phyloP scores from a whole-genome alignment of 805 yeast species.

The Nakazawaea ishiwadae region DNA sequence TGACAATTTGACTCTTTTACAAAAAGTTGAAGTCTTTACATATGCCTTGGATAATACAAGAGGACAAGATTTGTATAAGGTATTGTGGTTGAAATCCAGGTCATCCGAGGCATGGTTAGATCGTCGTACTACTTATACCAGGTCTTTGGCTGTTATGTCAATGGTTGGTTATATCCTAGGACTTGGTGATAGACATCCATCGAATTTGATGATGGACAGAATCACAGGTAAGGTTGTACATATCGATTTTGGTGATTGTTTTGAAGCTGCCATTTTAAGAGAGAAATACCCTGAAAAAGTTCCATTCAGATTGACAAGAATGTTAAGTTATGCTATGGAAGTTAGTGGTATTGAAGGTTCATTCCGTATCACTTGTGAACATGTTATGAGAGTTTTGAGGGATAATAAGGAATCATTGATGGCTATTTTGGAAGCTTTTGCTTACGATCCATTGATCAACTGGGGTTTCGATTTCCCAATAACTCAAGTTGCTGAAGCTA shows the following conservation, averaged over 20 bases:
- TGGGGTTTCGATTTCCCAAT: constrained; percentile 98
- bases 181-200: constrained; percentile 96
- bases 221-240: constrained; percentile 94
- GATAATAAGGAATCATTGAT: constrained; percentile 93
- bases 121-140: constrained; percentile 91
- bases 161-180: constrained; percentile 98
- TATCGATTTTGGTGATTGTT: constrained; percentile 98
- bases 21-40: constrained; percentile 94
- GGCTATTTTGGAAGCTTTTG: constrained; percentile 98
- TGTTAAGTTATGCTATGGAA: constrained; percentile 98
- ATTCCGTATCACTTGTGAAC: constrained; percentile 92
- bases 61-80: constrained; percentile 94
- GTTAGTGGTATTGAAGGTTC: constrained; percentile 98
- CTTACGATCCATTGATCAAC: constrained; percentile 95
- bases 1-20: constrained; percentile 81
- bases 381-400: constrained; percentile 91
- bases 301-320: constrained; percentile 93
- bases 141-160: constrained; percentile 97
- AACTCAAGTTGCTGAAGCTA: constrained; percentile 66
- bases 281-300: constrained; percentile 98
- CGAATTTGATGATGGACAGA: constrained; percentile 91
- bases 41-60: constrained; percentile 92
- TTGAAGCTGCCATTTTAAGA: constrained; percentile 94
- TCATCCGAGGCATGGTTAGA: constrained; percentile 98
- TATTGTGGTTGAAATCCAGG: constrained; percentile 92